These are phyloP conservation scores for Schwanniomyces pseudopolymorphus DNA, from an alignment of 805 yeast genomes.

Conservation along the genomic window DNA sequence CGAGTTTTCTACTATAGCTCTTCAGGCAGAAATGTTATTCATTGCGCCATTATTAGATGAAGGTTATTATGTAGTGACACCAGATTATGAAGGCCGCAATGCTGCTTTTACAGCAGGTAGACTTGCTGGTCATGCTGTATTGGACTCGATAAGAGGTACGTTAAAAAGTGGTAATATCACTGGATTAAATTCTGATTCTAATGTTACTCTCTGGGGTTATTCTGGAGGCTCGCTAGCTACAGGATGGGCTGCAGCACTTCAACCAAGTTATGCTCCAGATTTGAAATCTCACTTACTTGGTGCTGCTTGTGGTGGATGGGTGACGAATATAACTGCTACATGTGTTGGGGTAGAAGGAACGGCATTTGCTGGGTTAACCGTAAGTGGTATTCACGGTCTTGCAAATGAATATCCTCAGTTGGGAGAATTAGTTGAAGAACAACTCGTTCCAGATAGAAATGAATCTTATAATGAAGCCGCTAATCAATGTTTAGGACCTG, in stretches of 20 bases:
- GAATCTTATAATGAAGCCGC: slow-evolving; percentile 1
- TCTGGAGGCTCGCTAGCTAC: slow-evolving; percentile 32
- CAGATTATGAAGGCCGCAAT: slow-evolving; percentile 29
- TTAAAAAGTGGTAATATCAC: slow-evolving; percentile 15
- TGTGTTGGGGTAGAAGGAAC: slow-evolving; percentile 19
- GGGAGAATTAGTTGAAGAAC: neutral
- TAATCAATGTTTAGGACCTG: neutral
- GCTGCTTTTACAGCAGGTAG: slow-evolving; percentile 23
- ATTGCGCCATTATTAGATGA: slow-evolving; percentile 15
- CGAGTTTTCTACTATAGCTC: slow-evolving; percentile 7
- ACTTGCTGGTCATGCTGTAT: slow-evolving; percentile 21
- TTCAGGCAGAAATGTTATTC: slow-evolving; percentile 16
- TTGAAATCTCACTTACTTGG: slow-evolving; percentile 14
- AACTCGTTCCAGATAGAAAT: slow-evolving; percentile 3
- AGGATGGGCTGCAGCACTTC: slow-evolving; percentile 27
- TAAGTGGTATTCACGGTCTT: slow-evolving; percentile 24
- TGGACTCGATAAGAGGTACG: slow-evolving; percentile 25
- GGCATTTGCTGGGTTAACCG: slow-evolving; percentile 21
- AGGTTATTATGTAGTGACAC: slow-evolving; percentile 14
- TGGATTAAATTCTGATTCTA: slow-evolving; percentile 18
- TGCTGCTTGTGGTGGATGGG: slow-evolving; percentile 30
- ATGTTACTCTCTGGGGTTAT: slow-evolving; percentile 26
- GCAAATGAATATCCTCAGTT: slow-evolving; percentile 20
- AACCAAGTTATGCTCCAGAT: slow-evolving; percentile 31
- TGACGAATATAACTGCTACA: slow-evolving; percentile 21